Evolutionary conservation across 495 filamentous ascomycete genomes (phyloP).

Genomic region (Cryomyces minteri): DNA sequence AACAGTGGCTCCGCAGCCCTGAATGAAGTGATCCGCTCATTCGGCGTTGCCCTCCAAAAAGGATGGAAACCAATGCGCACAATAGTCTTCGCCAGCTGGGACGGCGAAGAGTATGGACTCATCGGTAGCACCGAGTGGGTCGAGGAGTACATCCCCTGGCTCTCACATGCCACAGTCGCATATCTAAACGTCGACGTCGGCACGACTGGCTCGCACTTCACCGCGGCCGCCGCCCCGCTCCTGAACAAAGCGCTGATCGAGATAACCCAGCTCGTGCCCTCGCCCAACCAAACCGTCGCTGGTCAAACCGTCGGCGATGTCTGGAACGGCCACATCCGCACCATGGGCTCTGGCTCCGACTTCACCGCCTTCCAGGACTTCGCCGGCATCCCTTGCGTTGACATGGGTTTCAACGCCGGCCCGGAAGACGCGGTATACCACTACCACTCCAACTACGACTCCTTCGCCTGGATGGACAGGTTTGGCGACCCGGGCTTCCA

Average conservation of each 20-base stretch:
- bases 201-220: slow-evolving; percentile 22
- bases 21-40: slow-evolving; percentile 21
- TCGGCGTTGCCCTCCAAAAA: slow-evolving; percentile 21
- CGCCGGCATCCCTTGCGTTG: slow-evolving; percentile 28
- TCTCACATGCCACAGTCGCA: slow-evolving; percentile 23
- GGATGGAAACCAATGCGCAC: slow-evolving; percentile 27
- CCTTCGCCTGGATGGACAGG: slow-evolving; percentile 16
- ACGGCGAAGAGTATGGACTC: slow-evolving; percentile 33
- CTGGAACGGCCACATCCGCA: slow-evolving; percentile 14
- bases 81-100: slow-evolving; percentile 14
- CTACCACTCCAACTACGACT: slow-evolving; percentile 19
- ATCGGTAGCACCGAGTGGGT: slow-evolving; percentile 23
- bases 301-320: slow-evolving; percentile 25
- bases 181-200: slow-evolving; percentile 52
- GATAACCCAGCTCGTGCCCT: slow-evolving; percentile 21
- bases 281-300: slow-evolving; percentile 50
- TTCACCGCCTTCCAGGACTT: slow-evolving; percentile 16
- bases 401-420: slow-evolving; percentile 11
- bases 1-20: slow-evolving; percentile 26
- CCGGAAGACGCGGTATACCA: slow-evolving; percentile 14
- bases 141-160: slow-evolving; percentile 18
- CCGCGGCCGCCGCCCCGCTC: slow-evolving; percentile 11
- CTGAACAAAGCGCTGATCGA: slow-evolving; percentile 8
- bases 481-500: slow-evolving; percentile 17
- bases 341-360: slow-evolving; percentile 14